Evolutionary conservation across 176 grass and related monocot species (phyloP).

Genomic region (Guadua angustifolia): DNA sequence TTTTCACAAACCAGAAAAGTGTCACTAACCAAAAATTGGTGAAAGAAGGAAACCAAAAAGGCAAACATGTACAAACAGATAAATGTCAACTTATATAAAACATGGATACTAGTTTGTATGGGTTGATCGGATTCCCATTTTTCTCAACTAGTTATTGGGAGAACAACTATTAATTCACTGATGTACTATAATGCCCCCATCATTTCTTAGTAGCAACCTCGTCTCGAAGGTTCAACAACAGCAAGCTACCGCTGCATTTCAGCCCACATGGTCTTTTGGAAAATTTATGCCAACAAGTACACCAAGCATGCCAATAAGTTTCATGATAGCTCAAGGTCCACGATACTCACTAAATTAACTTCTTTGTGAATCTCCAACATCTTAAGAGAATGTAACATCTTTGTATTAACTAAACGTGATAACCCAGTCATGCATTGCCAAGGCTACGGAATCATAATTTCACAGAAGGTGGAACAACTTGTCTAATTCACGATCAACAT

Average conservation of each 20-base stretch:
- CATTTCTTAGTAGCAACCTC: neutral
- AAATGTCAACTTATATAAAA: conserved; percentile 15
- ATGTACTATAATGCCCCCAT: neutral
- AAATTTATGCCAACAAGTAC: neutral
- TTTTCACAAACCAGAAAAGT: neutral
- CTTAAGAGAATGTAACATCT: neutral
- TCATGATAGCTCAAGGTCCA: neutral
- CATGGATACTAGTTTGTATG: neutral
- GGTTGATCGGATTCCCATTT: neutral
- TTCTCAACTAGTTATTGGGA: neutral
- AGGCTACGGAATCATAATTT: neutral
- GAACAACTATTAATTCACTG: neutral
- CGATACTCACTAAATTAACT: neutral
- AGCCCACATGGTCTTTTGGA: neutral
- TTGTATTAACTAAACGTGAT: neutral
- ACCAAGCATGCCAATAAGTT: neutral
- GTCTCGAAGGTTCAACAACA: neutral
- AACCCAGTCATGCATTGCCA: neutral
- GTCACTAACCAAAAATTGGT: neutral
- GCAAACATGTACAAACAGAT: neutral
- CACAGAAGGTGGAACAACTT: neutral
- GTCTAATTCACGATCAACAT: neutral
- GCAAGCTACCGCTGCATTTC: neutral
- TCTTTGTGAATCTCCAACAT: neutral
- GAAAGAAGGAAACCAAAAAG: conserved; percentile 1